phyloP scores from a whole-genome alignment of 345 rosid species.

The Eutrema yunnanense region DNA sequence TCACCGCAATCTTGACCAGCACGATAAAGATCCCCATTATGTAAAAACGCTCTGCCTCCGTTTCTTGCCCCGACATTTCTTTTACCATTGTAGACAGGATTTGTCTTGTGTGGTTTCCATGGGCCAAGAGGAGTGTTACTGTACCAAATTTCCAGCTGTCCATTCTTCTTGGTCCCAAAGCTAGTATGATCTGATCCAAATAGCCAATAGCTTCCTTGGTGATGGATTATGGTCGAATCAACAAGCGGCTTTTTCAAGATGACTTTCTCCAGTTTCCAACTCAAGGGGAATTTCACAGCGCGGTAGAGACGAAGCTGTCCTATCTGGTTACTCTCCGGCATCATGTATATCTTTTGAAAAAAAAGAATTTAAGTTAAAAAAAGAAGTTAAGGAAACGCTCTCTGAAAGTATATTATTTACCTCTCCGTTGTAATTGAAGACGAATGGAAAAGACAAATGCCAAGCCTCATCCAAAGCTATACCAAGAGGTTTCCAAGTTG shows the following conservation, averaged over 20 bases:
- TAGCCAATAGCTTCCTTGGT: conserved; percentile 65
- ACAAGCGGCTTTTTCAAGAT: conserved; percentile 69
- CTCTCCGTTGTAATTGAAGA: conserved; percentile 64
- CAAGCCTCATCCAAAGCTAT: conserved; percentile 89
- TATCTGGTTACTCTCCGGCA: conserved; percentile 74
- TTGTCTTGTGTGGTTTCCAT: conserved; percentile 88
- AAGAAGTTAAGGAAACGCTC: not conserved
- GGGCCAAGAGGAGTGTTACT: conserved; percentile 86
- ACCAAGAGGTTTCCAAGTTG: conserved; percentile 89
- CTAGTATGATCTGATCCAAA: conserved; percentile 85
- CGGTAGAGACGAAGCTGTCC: conserved; percentile 82
- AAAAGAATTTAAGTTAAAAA: not conserved
- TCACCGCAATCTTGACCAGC: conserved; percentile 93
- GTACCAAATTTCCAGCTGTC: conserved; percentile 85
- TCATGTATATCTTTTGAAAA: conserved; percentile 69
- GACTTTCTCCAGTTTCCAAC: conserved; percentile 67
- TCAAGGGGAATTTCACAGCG: conserved; percentile 68
- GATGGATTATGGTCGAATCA: conserved; percentile 55
- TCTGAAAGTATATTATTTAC: conserved; percentile 27
- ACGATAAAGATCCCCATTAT: conserved; percentile 75
- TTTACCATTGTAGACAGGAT: conserved; percentile 66
- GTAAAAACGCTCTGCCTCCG: conserved; percentile 77
- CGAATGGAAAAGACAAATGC: conserved; percentile 92
- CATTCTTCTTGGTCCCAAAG: conserved; percentile 59
- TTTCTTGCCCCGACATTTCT: conserved; percentile 75